Evolutionary conservation across 2,329 filamentous ascomycete genomes (phyloP).

Genomic region (Aureobasidium sp.): DNA sequence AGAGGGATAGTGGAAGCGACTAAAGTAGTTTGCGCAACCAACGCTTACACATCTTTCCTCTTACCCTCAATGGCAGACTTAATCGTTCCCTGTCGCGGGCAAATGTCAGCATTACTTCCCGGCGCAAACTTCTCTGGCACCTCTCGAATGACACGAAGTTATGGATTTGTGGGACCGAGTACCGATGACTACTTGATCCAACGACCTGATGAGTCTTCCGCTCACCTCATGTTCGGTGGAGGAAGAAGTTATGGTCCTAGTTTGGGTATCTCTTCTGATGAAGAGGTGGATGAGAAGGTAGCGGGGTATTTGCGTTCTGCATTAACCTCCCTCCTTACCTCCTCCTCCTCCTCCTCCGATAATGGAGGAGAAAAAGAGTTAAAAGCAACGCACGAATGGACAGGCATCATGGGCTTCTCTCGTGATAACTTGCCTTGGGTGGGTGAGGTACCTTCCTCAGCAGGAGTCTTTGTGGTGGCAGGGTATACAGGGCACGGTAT

Average conservation of each 20-base stretch:
- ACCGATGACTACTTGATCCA: constrained; percentile 68
- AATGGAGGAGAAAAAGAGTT: constrained; percentile 27
- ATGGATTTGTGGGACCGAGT: constrained; percentile 51
- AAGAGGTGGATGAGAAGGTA: constrained; percentile 46
- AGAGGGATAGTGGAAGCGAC: constrained; percentile 56
- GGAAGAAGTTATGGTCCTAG: constrained; percentile 50
- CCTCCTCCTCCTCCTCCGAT: constrained; percentile 6
- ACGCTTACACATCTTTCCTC: too few species aligned
- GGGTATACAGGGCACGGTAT: constrained; percentile 58
- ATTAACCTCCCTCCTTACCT: constrained; percentile 26
- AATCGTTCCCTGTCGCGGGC: constrained; percentile 68
- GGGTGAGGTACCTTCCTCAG: constrained; percentile 50
- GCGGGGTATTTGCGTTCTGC: constrained; percentile 46
- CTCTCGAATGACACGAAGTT: constrained; percentile 47
- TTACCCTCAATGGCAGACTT: constrained; percentile 59
- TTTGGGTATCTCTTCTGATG: constrained; percentile 54
- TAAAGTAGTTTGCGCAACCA: constrained; percentile 68
- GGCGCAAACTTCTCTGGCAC: constrained; percentile 29
- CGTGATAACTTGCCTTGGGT: constrained; percentile 63
- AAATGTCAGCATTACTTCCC: constrained; percentile 59
- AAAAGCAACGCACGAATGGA: constrained; percentile 51
- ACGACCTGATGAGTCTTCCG: constrained; percentile 39
- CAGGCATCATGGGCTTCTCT: constrained; percentile 71
- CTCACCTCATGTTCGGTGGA: constrained; percentile 63
- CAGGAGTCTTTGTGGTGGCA: constrained; percentile 23